Base-by-base conservation (phyloP, 2,329 filamentous ascomycete species). In the Neonectria ditissima region DNA sequence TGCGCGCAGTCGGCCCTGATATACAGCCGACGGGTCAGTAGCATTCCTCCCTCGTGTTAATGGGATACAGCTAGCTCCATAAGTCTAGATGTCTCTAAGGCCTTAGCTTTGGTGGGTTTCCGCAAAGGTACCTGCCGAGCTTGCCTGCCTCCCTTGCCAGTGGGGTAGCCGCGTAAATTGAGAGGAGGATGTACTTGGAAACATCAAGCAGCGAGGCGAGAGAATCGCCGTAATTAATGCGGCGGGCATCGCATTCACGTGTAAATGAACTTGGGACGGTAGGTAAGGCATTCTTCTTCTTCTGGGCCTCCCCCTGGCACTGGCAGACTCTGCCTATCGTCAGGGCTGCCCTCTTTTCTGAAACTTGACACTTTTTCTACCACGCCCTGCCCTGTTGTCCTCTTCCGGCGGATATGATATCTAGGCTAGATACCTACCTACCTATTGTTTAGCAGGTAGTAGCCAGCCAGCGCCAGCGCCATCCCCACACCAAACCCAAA, bases 161-260 rank as follows among this genome's bases (percentile, higher is more conserved):
- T 32, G n/a, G n/a, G 22, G 18, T 50, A 18, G n/a, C 16, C 47
- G 18, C 28, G 47, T 50, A 50, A 50, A 50, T 50, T 50, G 47
- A 32, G 47, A 50, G 47, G 26, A 30, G 47, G 47, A 50, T 50
- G 28, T 50, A 22, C 28, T 50, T 32, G 47, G 47, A 50, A 50
- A 50, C 47, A 14, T 32, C 28, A 50, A 32, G 47, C 26, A 50
- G 8, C 28, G n/a, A 50, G 47, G 2, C 44, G 22, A 22, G 20
- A 24, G 20, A 26, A 13, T 24, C 20, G 16, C 22, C 13, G 26
- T 26, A 11, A 48, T 24, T 8, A 16, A 28, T 48, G 28, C 41
- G 13, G 41, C 20, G 22, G 6, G 22, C 43, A 26, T 47, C 13
- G 20, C 20, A 47, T 50, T 50, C 47, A 50, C 47, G 18, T 32